Evolutionary conservation across 257 asterid species (phyloP).

Genomic region (Solanum pennellii): DNA sequence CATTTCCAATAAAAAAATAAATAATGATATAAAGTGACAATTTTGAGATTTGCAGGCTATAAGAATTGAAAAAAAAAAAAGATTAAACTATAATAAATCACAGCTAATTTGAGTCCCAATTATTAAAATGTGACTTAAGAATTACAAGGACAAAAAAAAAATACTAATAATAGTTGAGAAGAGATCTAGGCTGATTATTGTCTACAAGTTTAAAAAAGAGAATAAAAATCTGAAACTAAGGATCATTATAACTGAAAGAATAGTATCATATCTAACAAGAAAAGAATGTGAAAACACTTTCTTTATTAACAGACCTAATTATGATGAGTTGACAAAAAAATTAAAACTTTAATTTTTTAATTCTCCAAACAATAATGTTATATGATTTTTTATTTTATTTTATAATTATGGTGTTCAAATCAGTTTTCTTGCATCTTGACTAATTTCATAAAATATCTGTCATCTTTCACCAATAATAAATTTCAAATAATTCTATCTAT

Average conservation of each 20-base stretch:
- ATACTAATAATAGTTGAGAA: background rate
- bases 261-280: slow-evolving; percentile 23
- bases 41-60: background rate
- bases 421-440: too few relatives aligned
- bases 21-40: background rate
- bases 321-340: slow-evolving; percentile 2
- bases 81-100: background rate
- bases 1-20: background rate
- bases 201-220: slow-evolving; percentile 8
- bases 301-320: slow-evolving; percentile 12
- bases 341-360: background rate
- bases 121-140: background rate
- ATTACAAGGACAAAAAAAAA: background rate
- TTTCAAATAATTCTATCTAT: background rate
- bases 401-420: too few relatives aligned
- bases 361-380: slow-evolving; percentile 6
- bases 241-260: slow-evolving; percentile 12
- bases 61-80: background rate
- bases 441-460: too few relatives aligned
- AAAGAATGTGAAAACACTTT: slow-evolving; percentile 1
- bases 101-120: background rate
- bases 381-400: background rate
- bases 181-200: slow-evolving; percentile 11
- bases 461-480: accelerated
- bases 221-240: slow-evolving; percentile 6